Evolutionary conservation across 2,329 filamentous ascomycete species (phyloP).

Genomic region (Lachnellula arida): DNA sequence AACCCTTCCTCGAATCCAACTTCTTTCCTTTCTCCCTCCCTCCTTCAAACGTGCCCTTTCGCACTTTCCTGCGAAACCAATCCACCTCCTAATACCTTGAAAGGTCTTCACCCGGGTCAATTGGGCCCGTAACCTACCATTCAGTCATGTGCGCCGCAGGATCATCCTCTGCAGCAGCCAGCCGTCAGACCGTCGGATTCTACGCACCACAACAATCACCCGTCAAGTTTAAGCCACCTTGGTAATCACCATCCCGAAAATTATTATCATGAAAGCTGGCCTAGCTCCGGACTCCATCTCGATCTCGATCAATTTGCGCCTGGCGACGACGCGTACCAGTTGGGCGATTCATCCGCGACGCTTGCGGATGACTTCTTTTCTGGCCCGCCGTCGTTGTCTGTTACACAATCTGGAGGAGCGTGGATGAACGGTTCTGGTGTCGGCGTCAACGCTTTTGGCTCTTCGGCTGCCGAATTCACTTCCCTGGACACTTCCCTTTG

Average conservation of each 20-base stretch:
- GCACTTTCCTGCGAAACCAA: background rate
- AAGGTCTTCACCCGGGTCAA: conserved; percentile 26
- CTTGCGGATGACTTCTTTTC: background rate
- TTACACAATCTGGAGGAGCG: background rate
- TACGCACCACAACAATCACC: conserved; percentile 11
- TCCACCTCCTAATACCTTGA: background rate
- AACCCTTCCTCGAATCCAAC: background rate
- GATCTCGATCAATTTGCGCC: background rate
- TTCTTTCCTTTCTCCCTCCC: background rate
- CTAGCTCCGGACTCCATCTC: background rate
- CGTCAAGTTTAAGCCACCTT: conserved; percentile 14
- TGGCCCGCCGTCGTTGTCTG: background rate
- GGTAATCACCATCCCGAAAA: conserved; percentile 1
- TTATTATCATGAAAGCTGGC: background rate
- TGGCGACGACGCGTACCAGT: background rate
- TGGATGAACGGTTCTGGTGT: background rate
- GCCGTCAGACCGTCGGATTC: conserved; percentile 5
- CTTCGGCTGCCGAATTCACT: background rate
- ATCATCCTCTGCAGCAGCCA: conserved; percentile 1
- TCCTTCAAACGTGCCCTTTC: background rate
- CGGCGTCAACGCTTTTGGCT: background rate
- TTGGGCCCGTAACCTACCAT: conserved; percentile 21
- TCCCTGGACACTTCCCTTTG: background rate
- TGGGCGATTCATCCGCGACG: background rate
- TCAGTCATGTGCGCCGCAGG: conserved; percentile 17